Percentiles rank a stretch among this genome's conserved stretches.
Evolutionary conservation across 2,329 filamentous ascomycete species (phyloP).

Genomic region (Emericellopsis atlantica): DNA sequence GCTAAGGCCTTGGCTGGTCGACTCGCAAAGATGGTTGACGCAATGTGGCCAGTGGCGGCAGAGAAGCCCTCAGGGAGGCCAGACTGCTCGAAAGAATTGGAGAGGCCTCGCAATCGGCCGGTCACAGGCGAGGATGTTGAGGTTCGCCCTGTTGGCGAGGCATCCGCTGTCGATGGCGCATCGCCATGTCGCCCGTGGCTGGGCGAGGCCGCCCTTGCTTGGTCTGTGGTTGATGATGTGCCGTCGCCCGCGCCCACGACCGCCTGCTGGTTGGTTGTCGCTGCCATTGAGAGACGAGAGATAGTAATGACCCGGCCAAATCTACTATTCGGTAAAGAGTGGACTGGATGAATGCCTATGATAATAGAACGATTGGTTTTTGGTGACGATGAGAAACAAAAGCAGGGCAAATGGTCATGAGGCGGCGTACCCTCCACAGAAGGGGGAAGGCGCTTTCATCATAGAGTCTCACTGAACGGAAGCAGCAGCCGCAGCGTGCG

Average conservation of each 20-base stretch:
- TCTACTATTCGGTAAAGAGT: too few species aligned
- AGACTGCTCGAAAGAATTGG: slow-evolving; percentile 29
- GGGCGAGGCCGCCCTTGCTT: slow-evolving; percentile 3
- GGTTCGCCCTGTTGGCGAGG: background rate
- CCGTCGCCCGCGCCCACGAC: background rate
- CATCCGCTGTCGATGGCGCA: too few species aligned
- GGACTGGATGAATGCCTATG: too few species aligned
- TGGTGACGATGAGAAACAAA: too few species aligned
- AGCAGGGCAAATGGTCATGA: background rate
- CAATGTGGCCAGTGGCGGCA: slow-evolving; percentile 31
- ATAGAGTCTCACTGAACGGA: too few species aligned
- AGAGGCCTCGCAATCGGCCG: slow-evolving; percentile 17
- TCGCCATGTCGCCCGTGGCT: too few species aligned
- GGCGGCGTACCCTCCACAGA: background rate
- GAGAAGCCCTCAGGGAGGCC: slow-evolving; percentile 32
- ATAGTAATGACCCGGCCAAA: too few species aligned
- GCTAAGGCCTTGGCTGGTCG: background rate
- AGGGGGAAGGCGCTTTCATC: too few species aligned
- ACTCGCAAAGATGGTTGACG: slow-evolving; percentile 21
- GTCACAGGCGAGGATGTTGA: slow-evolving; percentile 18
- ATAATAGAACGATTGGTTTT: too few species aligned
- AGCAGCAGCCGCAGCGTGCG: too few species aligned
- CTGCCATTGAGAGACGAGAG: too few species aligned
- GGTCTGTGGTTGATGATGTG: background rate
- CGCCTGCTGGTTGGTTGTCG: background rate